A percentile compares a stretch with the other conserved stretches of the same genome.
phyloP scores from a whole-genome alignment of 371 early-diverging fungal genomes.

The Amoeboaphelidium protococcarum region DNA sequence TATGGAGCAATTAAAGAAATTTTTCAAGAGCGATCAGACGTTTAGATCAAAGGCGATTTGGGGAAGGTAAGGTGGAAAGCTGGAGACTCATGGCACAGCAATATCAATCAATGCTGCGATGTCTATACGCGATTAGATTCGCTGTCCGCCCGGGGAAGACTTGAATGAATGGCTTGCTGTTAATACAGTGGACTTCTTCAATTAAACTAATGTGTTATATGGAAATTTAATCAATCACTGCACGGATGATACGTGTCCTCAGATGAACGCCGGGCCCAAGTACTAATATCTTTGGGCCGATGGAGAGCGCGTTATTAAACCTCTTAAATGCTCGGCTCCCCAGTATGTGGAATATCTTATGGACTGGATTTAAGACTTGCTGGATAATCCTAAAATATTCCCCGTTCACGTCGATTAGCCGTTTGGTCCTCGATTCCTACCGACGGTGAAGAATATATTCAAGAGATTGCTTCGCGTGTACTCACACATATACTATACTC shows the following conservation, averaged over 20 bases:
- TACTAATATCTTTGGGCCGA: background rate
- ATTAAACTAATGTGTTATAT: background rate
- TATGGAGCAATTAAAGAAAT: no score
- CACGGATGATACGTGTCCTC: background rate
- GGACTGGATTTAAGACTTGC: background rate
- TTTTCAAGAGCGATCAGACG: no score
- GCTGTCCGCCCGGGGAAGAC: background rate
- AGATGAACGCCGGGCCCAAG: background rate
- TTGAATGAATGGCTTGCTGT: background rate
- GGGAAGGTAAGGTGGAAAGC: background rate
- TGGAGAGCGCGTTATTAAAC: background rate
- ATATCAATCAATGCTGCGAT: background rate
- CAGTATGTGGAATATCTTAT: background rate
- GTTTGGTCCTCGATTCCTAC: background rate
- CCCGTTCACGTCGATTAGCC: background rate
- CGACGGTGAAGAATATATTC: background rate
- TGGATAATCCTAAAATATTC: background rate
- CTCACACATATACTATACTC: background rate
- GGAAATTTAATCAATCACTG: background rate
- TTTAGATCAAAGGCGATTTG: no score
- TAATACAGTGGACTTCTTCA: background rate
- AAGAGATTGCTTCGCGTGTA: background rate
- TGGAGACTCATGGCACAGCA: background rate
- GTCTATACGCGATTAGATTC: background rate
- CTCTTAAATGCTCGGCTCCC: background rate